Evolutionary conservation across 2,329 filamentous ascomycete genomes (phyloP).

Genomic region (Phaeoacremonium minimum): DNA sequence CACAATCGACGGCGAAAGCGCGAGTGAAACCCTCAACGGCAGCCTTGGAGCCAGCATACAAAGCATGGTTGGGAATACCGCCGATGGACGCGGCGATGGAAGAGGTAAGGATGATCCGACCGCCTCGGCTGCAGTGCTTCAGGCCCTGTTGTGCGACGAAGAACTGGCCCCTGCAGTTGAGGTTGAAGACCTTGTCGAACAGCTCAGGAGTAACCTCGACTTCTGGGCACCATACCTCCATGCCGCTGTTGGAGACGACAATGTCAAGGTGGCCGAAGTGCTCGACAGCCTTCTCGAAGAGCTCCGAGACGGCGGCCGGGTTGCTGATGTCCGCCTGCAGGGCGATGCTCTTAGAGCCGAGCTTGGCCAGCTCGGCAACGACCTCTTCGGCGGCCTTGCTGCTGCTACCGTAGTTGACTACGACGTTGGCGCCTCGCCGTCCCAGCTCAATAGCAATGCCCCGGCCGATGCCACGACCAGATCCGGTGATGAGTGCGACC

Average conservation of each 20-base stretch:
- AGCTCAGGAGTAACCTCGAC: constrained; percentile 67
- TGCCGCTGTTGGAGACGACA: constrained; percentile 68
- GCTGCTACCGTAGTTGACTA: constrained; percentile 64
- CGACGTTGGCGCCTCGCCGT: constrained; percentile 57
- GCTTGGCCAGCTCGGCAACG: constrained; percentile 47
- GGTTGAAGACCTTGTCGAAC: constrained; percentile 67
- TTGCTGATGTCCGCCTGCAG: constrained; percentile 63
- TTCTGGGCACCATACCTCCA: constrained; percentile 67
- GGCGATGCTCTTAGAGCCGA: constrained; percentile 53
- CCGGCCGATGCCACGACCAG: constrained; percentile 62
- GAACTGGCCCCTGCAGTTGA: constrained; percentile 70
- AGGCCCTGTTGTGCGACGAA: constrained; percentile 74
- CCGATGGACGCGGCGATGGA: constrained; percentile 64
- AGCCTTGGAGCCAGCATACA: constrained; percentile 70
- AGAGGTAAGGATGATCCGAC: constrained; percentile 68
- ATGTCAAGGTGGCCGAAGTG: constrained; percentile 69
- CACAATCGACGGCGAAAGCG: constrained; percentile 68
- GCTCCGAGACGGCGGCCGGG: constrained; percentile 51
- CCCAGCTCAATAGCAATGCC: constrained; percentile 65
- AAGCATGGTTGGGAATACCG: constrained; percentile 64
- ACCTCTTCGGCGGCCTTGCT: constrained; percentile 50
- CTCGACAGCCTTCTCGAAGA: constrained; percentile 62
- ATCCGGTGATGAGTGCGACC: constrained; percentile 59
- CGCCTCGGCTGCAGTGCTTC: constrained; percentile 65
- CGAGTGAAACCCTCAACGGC: constrained; percentile 70